Percentiles rank a stretch among this genome's conserved stretches.
Evolutionary conservation across 371 early-diverging fungal species (phyloP).

Genomic region (Rhizopus delemar): DNA sequence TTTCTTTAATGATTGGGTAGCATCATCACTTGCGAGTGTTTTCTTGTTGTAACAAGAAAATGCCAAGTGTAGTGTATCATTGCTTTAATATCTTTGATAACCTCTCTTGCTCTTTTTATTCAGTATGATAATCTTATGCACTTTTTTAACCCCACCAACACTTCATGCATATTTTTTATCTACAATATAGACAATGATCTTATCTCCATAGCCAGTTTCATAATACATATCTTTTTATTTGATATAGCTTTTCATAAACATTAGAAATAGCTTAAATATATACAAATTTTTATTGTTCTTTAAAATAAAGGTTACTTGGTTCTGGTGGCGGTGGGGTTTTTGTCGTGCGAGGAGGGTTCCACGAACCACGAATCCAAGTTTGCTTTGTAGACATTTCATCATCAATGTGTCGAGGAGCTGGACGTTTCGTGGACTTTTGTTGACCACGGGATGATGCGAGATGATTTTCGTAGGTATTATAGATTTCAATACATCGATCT

Average conservation of each 20-base stretch:
- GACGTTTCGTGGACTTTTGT: slow-evolving; percentile 13
- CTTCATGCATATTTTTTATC: slow-evolving; percentile 8
- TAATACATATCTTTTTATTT: slow-evolving; percentile 12
- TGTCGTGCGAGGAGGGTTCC: slow-evolving; percentile 18
- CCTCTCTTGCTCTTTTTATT: slow-evolving; percentile 7
- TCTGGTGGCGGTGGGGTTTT: slow-evolving; percentile 10
- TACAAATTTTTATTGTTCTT: slow-evolving; percentile 9
- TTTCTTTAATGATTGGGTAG: slow-evolving; percentile 6
- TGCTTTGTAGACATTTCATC: slow-evolving; percentile 15
- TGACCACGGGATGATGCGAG: slow-evolving; percentile 9
- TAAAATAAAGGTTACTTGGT: slow-evolving; percentile 13
- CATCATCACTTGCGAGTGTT: slow-evolving; percentile 3
- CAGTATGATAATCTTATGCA: slow-evolving; percentile 8
- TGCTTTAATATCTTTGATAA: slow-evolving; percentile 1
- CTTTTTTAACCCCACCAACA: slow-evolving; percentile 11
- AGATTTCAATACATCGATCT: slow-evolving; percentile 12
- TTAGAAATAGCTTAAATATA: slow-evolving; percentile 7
- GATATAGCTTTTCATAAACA: slow-evolving; percentile 8
- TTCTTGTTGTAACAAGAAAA: slow-evolving; percentile 7
- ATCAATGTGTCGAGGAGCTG: slow-evolving; percentile 5
- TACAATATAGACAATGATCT: slow-evolving; percentile 10
- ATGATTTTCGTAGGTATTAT: slow-evolving; percentile 15
- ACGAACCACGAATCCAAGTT: slow-evolving; percentile 19
- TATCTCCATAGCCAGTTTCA: slow-evolving; percentile 11
- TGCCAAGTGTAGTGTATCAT: slow-evolving; percentile 6